phyloP scores from a whole-genome alignment of 2,329 filamentous ascomycete genomes.

The Ramularia collo-cygni region DNA sequence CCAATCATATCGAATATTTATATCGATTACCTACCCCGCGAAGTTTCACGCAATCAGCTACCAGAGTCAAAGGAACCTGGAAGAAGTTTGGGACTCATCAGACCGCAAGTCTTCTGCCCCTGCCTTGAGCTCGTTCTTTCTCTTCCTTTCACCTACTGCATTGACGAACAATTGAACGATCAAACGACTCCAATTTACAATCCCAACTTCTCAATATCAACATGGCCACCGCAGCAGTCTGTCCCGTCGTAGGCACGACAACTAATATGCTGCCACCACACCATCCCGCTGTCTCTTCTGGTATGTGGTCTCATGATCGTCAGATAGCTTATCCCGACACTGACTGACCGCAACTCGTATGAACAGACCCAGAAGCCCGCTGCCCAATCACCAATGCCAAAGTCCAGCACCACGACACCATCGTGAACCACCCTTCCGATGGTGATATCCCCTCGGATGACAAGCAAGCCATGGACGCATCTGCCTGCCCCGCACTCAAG shows the following conservation, averaged over 20 bases:
- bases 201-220: neutral
- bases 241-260: constrained; percentile 35
- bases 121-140: too few species aligned
- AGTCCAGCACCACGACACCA: constrained; percentile 39
- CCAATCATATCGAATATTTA: constrained; percentile 4
- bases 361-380: constrained; percentile 34
- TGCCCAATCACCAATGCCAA: constrained; percentile 42
- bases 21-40: neutral
- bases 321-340: neutral
- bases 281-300: constrained; percentile 30
- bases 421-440: constrained; percentile 35
- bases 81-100: constrained; percentile 4
- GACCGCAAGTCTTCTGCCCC: constrained; percentile 1
- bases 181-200: neutral
- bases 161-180: neutral
- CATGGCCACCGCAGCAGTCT: constrained; percentile 15
- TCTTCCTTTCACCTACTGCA: neutral
- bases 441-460: constrained; percentile 23
- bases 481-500: constrained; percentile 37
- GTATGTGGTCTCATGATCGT: constrained; percentile 2
- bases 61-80: too few species aligned
- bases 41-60: neutral
- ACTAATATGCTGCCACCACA: constrained; percentile 39
- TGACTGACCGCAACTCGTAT: neutral
- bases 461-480: constrained; percentile 28